These are phyloP conservation scores for Podochytrium sp. DNA, from an alignment of 192 early-diverging fungal species.

Conservation along the genomic window DNA sequence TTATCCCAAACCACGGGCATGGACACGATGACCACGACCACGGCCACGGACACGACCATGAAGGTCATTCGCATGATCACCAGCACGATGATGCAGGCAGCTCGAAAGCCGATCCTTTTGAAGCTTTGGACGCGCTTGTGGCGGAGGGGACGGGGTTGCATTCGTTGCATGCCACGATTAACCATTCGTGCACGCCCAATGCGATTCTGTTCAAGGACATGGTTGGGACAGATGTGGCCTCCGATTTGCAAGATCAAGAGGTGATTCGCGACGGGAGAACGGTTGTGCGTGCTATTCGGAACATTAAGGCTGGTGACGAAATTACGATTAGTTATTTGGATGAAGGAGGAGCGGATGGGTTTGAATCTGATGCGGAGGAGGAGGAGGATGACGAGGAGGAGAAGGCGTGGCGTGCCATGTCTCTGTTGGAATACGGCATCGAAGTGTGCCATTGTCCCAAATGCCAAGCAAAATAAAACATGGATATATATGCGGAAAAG, in stretches of 20 bases:
- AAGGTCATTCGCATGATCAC: constrained; percentile 4
- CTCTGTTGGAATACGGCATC: constrained; percentile 28
- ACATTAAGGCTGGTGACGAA: constrained; percentile 33
- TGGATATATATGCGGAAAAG: no score
- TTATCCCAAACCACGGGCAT: neutral
- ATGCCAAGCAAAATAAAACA: constrained; percentile 1
- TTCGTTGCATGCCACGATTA: constrained; percentile 35
- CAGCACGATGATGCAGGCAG: neutral
- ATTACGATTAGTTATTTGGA: constrained; percentile 34
- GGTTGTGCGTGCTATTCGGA: constrained; percentile 23
- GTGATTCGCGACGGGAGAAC: constrained; percentile 25
- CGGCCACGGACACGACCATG: constrained; percentile 16
- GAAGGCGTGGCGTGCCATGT: constrained; percentile 13
- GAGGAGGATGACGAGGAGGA: constrained; percentile 20
- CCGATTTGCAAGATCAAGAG: neutral
- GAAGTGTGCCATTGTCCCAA: constrained; percentile 20
- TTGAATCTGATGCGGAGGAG: constrained; percentile 11
- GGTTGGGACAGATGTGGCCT: neutral
- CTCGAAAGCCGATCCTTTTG: neutral
- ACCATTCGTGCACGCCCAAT: constrained; percentile 42
- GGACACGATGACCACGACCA: constrained; percentile 25
- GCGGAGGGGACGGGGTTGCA: constrained; percentile 26
- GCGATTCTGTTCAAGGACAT: constrained; percentile 30
- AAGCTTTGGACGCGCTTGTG: constrained; percentile 19
- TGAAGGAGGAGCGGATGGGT: constrained; percentile 19